These are phyloP conservation scores for Termitomyces sp. DNA, from an alignment of 768 basidiomycete species.

Conservation along the genomic window DNA sequence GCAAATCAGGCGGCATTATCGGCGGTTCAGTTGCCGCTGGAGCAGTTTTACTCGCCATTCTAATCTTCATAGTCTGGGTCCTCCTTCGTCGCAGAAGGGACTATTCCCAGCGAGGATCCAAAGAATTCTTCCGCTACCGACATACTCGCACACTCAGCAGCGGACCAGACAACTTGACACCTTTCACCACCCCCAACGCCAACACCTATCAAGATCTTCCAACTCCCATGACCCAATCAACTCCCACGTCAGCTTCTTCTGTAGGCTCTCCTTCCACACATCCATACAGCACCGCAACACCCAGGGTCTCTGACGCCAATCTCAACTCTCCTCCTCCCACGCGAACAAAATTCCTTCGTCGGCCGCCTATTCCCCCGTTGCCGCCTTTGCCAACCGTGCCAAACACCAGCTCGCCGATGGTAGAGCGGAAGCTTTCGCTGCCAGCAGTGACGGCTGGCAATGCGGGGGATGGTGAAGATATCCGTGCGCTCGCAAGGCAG, in stretches of 20 bases:
- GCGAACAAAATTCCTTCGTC: not conserved
- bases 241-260: not conserved
- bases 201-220: not conserved
- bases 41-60: constrained; percentile 7
- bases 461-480: constrained; percentile 7
- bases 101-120: constrained; percentile 2
- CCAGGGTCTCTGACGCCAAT: not conserved
- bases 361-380: not conserved
- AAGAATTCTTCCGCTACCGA: constrained; percentile 15
- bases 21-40: constrained; percentile 20
- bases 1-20: constrained; percentile 12
- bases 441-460: not conserved
- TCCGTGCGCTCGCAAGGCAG: constrained; percentile 24
- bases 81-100: constrained; percentile 9
- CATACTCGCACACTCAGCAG: constrained; percentile 2
- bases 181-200: not conserved
- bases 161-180: not conserved
- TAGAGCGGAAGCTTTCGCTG: not conserved
- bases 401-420: not conserved
- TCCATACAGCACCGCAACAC: not conserved
- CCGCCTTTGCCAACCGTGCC: not conserved
- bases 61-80: constrained; percentile 5
- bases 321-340: not conserved
- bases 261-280: not conserved
- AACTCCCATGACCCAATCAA: not conserved